phyloP scores from a whole-genome alignment of 2,329 filamentous ascomycete genomes.

The Exophiala mesophila region DNA sequence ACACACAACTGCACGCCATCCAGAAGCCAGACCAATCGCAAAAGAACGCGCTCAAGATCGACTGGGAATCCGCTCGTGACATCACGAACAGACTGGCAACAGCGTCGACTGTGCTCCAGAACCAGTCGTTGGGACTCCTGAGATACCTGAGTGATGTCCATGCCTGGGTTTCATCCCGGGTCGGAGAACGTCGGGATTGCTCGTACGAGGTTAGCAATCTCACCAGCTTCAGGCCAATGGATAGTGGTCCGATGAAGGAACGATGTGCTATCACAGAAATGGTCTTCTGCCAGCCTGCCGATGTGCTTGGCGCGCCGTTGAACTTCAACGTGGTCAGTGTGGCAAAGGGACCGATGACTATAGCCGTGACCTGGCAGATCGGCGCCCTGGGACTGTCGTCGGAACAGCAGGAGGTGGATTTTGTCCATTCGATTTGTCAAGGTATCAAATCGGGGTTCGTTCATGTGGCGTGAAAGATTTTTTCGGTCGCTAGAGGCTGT shows the following conservation, averaged over 20 bases:
- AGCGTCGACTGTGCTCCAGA: slow-evolving; percentile 30
- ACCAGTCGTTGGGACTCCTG: slow-evolving; percentile 43
- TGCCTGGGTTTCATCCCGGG: slow-evolving; percentile 37
- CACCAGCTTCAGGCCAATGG: slow-evolving; percentile 32
- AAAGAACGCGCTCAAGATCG: slow-evolving; percentile 16
- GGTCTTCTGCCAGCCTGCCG: slow-evolving; percentile 44
- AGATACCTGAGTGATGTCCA: slow-evolving; percentile 38
- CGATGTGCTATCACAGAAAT: slow-evolving; percentile 32
- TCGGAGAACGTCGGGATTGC: slow-evolving; percentile 36
- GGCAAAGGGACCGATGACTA: slow-evolving; percentile 36
- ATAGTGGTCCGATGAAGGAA: not conserved
- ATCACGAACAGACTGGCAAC: slow-evolving; percentile 33
- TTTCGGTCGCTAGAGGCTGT: too few species aligned
- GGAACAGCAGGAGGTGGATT: not conserved
- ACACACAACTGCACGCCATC: slow-evolving; percentile 17
- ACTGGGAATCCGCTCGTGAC: slow-evolving; percentile 33
- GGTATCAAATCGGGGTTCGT: not conserved
- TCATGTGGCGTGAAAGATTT: not conserved
- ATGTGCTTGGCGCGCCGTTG: slow-evolving; percentile 35
- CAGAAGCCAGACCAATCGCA: too few species aligned
- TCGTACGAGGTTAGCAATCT: slow-evolving; percentile 47
- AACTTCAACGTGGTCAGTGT: slow-evolving; percentile 40
- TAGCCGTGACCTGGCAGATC: slow-evolving; percentile 41
- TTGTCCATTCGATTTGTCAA: not conserved
- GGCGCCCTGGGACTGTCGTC: slow-evolving; percentile 35